phyloP scores from a whole-genome alignment of 345 rosid species.

The Sisymbrium altissimum region DNA sequence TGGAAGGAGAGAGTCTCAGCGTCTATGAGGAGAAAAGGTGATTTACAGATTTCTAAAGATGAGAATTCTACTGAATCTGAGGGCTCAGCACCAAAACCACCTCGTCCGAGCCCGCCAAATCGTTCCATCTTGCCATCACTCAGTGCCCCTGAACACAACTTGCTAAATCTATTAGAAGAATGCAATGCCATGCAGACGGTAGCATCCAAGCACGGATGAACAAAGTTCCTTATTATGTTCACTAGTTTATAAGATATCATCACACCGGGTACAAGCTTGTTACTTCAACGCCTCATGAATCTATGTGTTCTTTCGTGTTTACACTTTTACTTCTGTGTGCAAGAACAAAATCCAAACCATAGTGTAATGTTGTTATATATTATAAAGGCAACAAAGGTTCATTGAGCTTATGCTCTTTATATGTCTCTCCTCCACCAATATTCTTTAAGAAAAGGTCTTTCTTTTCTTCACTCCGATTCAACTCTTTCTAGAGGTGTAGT shows the following conservation, averaged over 20 bases:
- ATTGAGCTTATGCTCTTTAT: conserved; percentile 17
- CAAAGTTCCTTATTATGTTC: neutral
- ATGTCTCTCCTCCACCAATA: neutral
- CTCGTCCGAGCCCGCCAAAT: conserved; percentile 39
- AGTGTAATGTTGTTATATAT: conserved; percentile 28
- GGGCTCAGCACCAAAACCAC: conserved; percentile 33
- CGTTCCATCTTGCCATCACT: conserved; percentile 75
- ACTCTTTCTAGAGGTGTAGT: neutral
- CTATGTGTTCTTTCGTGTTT: neutral
- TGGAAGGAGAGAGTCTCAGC: conserved; percentile 93
- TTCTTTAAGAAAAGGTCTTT: neutral
- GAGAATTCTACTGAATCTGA: conserved; percentile 47
- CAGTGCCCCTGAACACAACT: conserved; percentile 88
- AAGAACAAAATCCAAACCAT: conserved; percentile 20
- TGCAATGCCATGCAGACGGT: conserved; percentile 59
- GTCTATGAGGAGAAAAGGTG: conserved; percentile 50
- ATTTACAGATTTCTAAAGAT: conserved; percentile 64
- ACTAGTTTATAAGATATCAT: conserved; percentile 23
- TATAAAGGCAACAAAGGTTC: conserved; percentile 12
- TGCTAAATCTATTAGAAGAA: conserved; percentile 79
- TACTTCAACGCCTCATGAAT: neutral
- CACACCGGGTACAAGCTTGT: conserved; percentile 13
- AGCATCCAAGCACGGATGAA: conserved; percentile 37
- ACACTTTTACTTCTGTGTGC: conserved; percentile 15
- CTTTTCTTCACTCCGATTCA: neutral